Conservation (phyloP, 2,329 filamentous ascomycete species). For the Nannizzia gypsea region DNA sequence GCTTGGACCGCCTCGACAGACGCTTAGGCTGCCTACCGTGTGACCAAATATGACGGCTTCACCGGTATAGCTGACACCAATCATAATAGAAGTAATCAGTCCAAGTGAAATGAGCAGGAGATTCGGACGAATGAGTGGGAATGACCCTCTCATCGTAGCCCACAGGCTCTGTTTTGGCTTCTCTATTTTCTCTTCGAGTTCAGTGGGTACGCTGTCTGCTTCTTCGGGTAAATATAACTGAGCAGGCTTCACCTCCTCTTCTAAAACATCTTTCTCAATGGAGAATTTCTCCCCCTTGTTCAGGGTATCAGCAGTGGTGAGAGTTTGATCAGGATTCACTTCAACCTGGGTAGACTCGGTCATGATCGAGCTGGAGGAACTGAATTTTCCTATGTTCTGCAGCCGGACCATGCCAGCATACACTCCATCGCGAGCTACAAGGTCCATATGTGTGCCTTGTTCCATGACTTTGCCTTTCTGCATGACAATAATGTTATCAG, state of each 20-base stretch:
- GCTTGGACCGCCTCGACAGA: conserved; percentile 34
- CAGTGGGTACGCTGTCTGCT: neutral
- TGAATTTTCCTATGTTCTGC: conserved; percentile 27
- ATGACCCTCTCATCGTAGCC: conserved; percentile 23
- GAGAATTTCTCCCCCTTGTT: neutral
- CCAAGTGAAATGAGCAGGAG: conserved; percentile 32
- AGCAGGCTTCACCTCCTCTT: neutral
- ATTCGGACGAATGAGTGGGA: conserved; percentile 33
- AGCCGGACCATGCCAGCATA: conserved; percentile 41
- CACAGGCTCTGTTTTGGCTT: conserved; percentile 10
- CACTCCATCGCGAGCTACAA: conserved; percentile 27
- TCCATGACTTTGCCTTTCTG: conserved; percentile 25
- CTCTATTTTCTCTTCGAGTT: neutral
- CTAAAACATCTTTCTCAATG: neutral
- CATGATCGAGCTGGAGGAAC: conserved; percentile 7
- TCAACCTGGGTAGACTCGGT: conserved; percentile 3
- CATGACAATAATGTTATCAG: conserved; percentile 29
- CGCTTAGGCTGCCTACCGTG: conserved; percentile 41
- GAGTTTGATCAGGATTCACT: neutral
- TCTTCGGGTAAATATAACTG: neutral
- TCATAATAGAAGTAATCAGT: conserved; percentile 37
- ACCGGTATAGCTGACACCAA: conserved; percentile 43
- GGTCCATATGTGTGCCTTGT: conserved; percentile 24
- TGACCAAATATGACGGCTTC: conserved; percentile 45
- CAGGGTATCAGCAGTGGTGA: conserved; percentile 1